A percentile compares a stretch with the other conserved stretches of the same genome.
These are phyloP conservation scores for Diaporthe amygdali DNA, from an alignment of 2,329 filamentous ascomycete genomes.

Conservation along the genomic window DNA sequence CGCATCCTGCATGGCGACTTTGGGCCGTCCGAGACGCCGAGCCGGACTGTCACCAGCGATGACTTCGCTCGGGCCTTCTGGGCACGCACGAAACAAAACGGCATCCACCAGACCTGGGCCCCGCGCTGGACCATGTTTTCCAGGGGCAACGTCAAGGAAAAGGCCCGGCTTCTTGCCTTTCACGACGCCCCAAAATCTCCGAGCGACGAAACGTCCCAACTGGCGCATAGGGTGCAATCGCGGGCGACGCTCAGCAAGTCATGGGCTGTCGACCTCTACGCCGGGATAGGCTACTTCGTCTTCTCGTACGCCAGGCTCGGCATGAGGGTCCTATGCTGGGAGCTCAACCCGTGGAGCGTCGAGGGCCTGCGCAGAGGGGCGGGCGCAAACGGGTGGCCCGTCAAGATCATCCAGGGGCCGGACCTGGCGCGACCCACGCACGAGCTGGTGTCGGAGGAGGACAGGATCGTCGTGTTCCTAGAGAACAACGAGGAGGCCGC, in stretches of 20 bases:
- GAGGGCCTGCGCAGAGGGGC: conserved; percentile 83
- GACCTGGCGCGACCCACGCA: conserved; percentile 45
- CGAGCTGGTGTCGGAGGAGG: conserved; percentile 45
- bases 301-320: conserved; percentile 81
- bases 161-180: conserved; percentile 73
- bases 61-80: conserved; percentile 77
- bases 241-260: conserved; percentile 32
- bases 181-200: conserved; percentile 29
- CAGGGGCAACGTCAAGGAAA: conserved; percentile 88
- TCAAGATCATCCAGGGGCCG: conserved; percentile 54
- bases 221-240: not conserved
- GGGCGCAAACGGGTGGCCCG: conserved; percentile 68
- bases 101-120: conserved; percentile 84
- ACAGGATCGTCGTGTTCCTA: conserved; percentile 69
- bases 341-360: conserved; percentile 87
- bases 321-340: conserved; percentile 81
- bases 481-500: conserved; percentile 69
- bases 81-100: conserved; percentile 79
- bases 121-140: conserved; percentile 95
- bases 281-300: conserved; percentile 92
- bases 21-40: conserved; percentile 51
- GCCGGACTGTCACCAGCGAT: conserved; percentile 34
- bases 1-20: conserved; percentile 77
- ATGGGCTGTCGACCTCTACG: conserved; percentile 82
- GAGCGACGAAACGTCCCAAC: not conserved